These are phyloP conservation scores for Solanum pinnatisectum DNA, from an alignment of 257 asterid species.

Conservation along the genomic window DNA sequence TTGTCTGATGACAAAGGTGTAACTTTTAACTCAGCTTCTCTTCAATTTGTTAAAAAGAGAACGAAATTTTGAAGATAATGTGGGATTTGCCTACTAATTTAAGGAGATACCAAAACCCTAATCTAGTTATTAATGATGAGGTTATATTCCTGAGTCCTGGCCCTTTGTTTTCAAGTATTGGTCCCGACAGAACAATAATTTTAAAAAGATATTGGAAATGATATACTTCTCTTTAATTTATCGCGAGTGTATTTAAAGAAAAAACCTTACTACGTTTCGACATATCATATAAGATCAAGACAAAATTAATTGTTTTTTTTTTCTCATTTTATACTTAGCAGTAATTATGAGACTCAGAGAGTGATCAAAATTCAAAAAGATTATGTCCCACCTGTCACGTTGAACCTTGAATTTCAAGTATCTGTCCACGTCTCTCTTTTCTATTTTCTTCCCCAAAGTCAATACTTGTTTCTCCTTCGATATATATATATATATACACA, in stretches of 20 bases:
- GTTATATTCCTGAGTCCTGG: neutral
- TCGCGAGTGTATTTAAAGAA: too few species aligned
- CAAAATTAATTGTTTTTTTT: too few species aligned
- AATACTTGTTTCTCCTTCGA: neutral
- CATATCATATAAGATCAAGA: too few species aligned
- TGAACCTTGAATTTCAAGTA: neutral
- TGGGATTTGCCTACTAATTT: neutral
- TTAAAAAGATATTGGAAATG: neutral
- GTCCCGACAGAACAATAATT: too few species aligned
- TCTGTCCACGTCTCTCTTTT: neutral
- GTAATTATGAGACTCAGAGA: neutral
- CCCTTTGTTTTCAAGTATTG: too few species aligned
- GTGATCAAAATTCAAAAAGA: neutral
- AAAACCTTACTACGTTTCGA: rapidly evolving
- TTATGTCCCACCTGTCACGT: neutral
- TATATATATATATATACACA: too few species aligned
- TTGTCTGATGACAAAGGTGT: neutral
- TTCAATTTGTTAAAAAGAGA: too few species aligned
- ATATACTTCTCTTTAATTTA: neutral
- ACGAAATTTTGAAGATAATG: neutral
- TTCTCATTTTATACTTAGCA: neutral
- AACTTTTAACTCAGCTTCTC: neutral
- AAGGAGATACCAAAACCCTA: neutral
- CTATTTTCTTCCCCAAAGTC: neutral
- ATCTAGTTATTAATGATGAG: neutral